These are phyloP conservation scores for Drechslerella coelobrocha DNA, from an alignment of 2,329 filamentous ascomycete genomes.

Conservation along the genomic window DNA sequence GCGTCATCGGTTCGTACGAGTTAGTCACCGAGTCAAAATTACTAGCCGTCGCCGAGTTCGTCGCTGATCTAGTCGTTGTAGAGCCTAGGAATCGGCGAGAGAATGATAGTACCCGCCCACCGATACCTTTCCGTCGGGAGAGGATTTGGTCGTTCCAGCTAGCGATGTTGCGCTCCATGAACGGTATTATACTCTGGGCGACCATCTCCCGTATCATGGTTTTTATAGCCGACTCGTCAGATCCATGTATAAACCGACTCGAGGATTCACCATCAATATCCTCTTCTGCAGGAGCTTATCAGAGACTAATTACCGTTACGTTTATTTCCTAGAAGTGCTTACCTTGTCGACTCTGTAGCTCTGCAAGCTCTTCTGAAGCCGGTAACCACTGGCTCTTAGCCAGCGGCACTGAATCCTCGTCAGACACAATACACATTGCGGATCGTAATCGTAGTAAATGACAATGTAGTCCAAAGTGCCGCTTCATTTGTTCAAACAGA, in stretches of 20 bases:
- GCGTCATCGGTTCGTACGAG: conserved; percentile 81
- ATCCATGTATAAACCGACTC: conserved; percentile 84
- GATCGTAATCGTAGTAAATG: conserved; percentile 87
- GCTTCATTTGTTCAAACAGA: conserved; percentile 97
- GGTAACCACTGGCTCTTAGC: conserved; percentile 88
- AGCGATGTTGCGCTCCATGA: conserved; percentile 90
- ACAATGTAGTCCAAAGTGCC: conserved; percentile 95
- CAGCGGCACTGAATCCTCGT: conserved; percentile 85
- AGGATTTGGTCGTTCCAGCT: conserved; percentile 98
- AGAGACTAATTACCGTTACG: neutral
- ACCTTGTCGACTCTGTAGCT: conserved; percentile 65
- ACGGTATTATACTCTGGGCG: conserved; percentile 89
- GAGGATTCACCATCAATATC: conserved; percentile 75
- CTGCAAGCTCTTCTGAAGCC: conserved; percentile 79
- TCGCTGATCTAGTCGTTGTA: conserved; percentile 67
- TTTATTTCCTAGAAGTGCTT: conserved; percentile 5
- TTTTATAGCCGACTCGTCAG: conserved; percentile 84
- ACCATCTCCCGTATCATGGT: conserved; percentile 94
- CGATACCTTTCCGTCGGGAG: conserved; percentile 83
- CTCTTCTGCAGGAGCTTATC: conserved; percentile 61
- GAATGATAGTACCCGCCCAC: conserved; percentile 90
- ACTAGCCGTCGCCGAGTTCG: conserved; percentile 62
- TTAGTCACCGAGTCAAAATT: conserved; percentile 81
- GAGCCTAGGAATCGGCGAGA: conserved; percentile 88
- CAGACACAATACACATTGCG: conserved; percentile 82